Conservation (phyloP, 345 rosid genomes). For the Eucalyptus pauciflora region DNA sequence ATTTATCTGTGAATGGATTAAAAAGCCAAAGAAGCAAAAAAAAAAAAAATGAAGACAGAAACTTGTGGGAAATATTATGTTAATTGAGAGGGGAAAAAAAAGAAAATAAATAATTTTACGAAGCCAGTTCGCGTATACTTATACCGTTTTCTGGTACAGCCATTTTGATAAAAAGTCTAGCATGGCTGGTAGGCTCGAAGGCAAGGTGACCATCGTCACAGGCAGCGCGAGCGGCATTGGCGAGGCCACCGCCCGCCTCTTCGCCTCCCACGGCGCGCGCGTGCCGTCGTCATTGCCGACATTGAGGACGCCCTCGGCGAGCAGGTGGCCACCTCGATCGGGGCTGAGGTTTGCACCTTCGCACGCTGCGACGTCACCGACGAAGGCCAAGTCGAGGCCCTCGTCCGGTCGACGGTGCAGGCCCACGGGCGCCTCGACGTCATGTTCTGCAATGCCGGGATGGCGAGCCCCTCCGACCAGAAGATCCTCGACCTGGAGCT, state of each 20-base stretch:
- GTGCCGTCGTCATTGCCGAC: conserved; percentile 3
- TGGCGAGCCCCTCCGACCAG: neutral
- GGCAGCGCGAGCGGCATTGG: conserved; percentile 11
- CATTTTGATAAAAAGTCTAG: too few relatives aligned
- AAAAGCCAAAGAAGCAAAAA: neutral
- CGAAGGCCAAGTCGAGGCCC: conserved; percentile 7
- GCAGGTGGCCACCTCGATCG: conserved; percentile 4
- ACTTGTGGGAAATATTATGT: neutral
- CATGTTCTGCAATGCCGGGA: conserved; percentile 34
- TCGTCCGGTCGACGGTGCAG: neutral
- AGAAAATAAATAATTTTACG: neutral
- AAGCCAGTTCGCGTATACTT: neutral
- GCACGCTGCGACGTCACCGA: conserved; percentile 8
- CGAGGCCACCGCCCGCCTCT: conserved; percentile 1
- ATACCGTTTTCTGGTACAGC: neutral
- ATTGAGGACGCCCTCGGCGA: conserved; percentile 3
- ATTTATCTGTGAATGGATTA: neutral
- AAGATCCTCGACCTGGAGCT: conserved; percentile 7
- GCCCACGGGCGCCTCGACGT: conserved; percentile 9
- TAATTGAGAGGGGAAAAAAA: neutral
- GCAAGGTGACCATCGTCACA: conserved; percentile 7
- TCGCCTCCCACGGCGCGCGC: neutral
- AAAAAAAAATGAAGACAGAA: neutral
- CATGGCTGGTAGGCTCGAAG: neutral
- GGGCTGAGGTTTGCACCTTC: neutral